phyloP scores from a whole-genome alignment of 2,329 filamentous ascomycete genomes.

The Scedosporium boydii region DNA sequence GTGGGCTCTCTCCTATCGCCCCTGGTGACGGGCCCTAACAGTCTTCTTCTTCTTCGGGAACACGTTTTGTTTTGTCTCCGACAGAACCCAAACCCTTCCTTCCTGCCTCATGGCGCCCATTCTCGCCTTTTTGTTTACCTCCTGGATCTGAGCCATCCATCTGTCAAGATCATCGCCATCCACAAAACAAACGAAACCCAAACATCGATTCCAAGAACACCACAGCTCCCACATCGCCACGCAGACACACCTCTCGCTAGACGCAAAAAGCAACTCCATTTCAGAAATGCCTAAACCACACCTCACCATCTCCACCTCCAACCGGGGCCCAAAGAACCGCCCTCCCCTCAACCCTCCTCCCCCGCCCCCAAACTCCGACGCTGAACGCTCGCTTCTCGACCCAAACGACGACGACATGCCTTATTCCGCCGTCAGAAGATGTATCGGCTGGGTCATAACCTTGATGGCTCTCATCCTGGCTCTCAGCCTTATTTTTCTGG shows the following conservation, averaged over 20 bases:
- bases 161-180: too few species aligned
- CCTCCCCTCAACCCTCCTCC: background rate
- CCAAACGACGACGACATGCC: background rate
- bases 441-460: background rate
- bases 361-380: background rate
- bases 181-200: too few species aligned
- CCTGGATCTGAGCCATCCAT: too few species aligned
- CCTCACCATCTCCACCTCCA: background rate
- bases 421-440: background rate
- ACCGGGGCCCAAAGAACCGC: slow-evolving; percentile 4
- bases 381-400: background rate
- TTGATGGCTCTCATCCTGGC: background rate
- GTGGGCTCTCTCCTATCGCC: too few species aligned
- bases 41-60: too few species aligned
- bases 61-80: too few species aligned
- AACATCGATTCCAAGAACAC: too few species aligned
- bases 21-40: too few species aligned
- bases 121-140: too few species aligned
- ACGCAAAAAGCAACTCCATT: background rate
- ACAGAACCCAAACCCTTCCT: too few species aligned
- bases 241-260: background rate
- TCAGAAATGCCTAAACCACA: background rate
- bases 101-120: too few species aligned
- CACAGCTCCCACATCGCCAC: background rate
- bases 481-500: background rate